Evolutionary conservation across 2,329 filamentous ascomycete genomes (phyloP).

Genomic region (Bipolaris victoriae): DNA sequence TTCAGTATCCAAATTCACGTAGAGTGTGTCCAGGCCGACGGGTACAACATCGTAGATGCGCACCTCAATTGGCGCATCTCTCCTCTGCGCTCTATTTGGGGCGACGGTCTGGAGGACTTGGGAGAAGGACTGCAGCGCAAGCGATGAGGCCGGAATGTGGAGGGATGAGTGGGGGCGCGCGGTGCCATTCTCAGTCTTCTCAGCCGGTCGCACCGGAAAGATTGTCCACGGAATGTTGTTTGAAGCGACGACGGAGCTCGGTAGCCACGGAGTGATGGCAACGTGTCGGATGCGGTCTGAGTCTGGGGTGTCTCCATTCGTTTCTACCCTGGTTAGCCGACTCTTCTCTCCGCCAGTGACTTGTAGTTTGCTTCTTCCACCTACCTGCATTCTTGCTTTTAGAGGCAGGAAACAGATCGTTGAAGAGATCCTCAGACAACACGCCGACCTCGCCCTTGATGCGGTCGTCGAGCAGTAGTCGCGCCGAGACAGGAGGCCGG

Average conservation of each 20-base stretch:
- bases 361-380: neutral
- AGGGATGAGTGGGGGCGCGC: constrained; percentile 73
- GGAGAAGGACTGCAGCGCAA: constrained; percentile 79
- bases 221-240: constrained; percentile 81
- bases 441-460: constrained; percentile 85
- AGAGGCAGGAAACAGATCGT: constrained; percentile 72
- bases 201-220: constrained; percentile 69
- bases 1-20: constrained; percentile 83
- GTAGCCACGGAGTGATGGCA: constrained; percentile 76
- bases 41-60: constrained; percentile 81
- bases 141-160: constrained; percentile 75
- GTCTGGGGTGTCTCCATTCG: constrained; percentile 13
- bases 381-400: constrained; percentile 29
- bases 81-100: constrained; percentile 75
- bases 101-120: constrained; percentile 73
- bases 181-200: constrained; percentile 42
- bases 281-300: constrained; percentile 59
- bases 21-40: constrained; percentile 81
- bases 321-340: constrained; percentile 13
- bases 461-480: constrained; percentile 82
- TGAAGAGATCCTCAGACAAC: constrained; percentile 83
- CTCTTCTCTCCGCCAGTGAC: neutral
- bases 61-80: constrained; percentile 81
- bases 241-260: constrained; percentile 56
- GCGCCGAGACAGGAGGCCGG: constrained; percentile 77